Evolutionary conservation across 371 early-diverging fungal genomes (phyloP), one percentile per base, ranked within the genome.

Genomic region (Fennellomyces sp.): DNA sequence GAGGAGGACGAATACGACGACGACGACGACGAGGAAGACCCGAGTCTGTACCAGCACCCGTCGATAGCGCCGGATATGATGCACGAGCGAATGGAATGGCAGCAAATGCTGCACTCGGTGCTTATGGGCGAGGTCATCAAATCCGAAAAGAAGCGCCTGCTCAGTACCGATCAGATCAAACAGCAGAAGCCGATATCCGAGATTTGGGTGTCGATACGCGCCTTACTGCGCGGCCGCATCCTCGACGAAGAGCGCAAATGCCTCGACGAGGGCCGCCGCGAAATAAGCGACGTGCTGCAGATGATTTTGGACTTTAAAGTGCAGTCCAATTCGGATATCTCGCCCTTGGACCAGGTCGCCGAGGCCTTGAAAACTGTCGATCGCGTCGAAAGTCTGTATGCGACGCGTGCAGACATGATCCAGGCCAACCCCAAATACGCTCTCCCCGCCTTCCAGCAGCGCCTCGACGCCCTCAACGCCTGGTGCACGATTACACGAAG

Each of bases 81-180:
- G 21, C 45, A 45, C n/a, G 91, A 91, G 62, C 85, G 91, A 33
- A 70, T 85, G 19, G 91, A 91, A 67, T 93, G 93, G 92, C 92
- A 90, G 52, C 83, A 88, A 31, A 92, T 94, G 93, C 79, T 94
- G 6, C 83, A 90, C 28, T 90, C 92, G 5, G 95, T 93, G 15
- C 70, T 94, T 25, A 83, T 84, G 29, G 94, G 95, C 10, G 93
- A 94, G 56, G 90, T 93, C 13, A 86, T 94, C 23, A 88, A 88
- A 52, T 86, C 86, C 17, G 95, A 94, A 64, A 91, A 90, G 62
- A 83, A 81, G 56, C 82, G 91, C 28, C 63, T 91, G 11, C 72
- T 84, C 41, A 81, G 81, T 29, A 75, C 82, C 13, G 82, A 78
- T 35, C 71, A 73, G 38, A 77, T 83, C 49, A 52, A 72, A 29